Conservation (phyloP, 352 stramenopile species). For the Phytophthora multivora region DNA sequence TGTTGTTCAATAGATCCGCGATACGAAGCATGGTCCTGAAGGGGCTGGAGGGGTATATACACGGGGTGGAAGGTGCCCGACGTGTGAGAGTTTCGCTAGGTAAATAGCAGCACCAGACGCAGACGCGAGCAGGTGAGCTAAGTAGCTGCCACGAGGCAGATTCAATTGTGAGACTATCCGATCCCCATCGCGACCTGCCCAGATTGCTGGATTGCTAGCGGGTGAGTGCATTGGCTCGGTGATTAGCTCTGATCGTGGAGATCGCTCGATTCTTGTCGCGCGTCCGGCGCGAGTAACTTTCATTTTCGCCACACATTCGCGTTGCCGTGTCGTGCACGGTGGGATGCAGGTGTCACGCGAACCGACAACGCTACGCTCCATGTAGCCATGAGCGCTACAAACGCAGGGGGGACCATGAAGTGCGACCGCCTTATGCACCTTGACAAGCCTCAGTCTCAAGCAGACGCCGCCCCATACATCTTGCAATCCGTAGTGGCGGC, state of each 20-base stretch:
- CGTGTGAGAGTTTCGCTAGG: constrained; percentile 30
- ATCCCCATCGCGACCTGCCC: constrained; percentile 12
- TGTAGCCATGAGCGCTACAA: constrained; percentile 38
- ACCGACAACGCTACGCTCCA: constrained; percentile 20
- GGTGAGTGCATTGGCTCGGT: constrained; percentile 9
- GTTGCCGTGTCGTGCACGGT: constrained; percentile 26
- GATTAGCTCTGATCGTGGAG: constrained; percentile 30
- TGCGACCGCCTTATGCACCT: constrained; percentile 12
- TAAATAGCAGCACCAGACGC: constrained; percentile 40
- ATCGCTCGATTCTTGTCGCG: constrained; percentile 26
- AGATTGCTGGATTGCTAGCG: constrained; percentile 21
- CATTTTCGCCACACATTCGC: constrained; percentile 39
- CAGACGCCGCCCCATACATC: constrained; percentile 23
- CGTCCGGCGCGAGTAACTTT: constrained; percentile 33
- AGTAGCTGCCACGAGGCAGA: constrained; percentile 40
- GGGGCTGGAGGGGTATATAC: constrained; percentile 18
- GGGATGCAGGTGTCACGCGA: constrained; percentile 21
- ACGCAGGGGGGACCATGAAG: constrained; percentile 26
- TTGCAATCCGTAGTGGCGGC: constrained; percentile 18
- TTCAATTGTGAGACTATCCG: constrained; percentile 38
- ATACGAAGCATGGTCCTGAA: constrained; percentile 35
- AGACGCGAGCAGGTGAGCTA: constrained; percentile 33
- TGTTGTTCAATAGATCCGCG: constrained; percentile 42
- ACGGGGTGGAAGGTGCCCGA: constrained; percentile 32
- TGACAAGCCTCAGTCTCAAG: constrained; percentile 2